Evolutionary conservation across 1,139 yeast genomes (phyloP), one percentile per base, ranked within the genome.

Genomic region (Candida glucosophila): DNA sequence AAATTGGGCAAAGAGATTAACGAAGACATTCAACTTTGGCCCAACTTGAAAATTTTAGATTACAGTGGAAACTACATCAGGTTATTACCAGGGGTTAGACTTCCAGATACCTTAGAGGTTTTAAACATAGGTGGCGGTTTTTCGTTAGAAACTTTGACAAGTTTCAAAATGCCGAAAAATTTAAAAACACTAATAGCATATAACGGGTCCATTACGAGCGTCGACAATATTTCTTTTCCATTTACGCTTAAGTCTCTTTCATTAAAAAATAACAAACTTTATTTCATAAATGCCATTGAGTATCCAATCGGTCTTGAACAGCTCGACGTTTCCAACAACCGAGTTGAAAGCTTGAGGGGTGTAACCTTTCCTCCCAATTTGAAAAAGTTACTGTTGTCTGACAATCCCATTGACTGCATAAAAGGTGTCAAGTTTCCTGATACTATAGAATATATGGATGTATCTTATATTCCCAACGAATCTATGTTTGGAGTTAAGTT

Each of bases 401-500:
- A 47, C 25, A 64, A 64, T 35, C 70, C 71, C 1, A 61, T 64
- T 11, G 71, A 64, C 29, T 56, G 56, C 26, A 48, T 64, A 15
- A 57, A 60, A 33, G 67, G 68, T 6, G 57, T 49, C 10, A 55
- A 50, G 28, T 62, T 64, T 27, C 70, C 70, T 3, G 68, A 60
- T 14, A 33, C 41, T 10, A 37, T 64, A 23, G 44, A 43, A 23
- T 49, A 48, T 31, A 45, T 64, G 33, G 70, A 64, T 31, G 36
- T 60, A 5, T 59, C 68, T 3, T 56, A 59, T 32, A 54, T 63
- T 9, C 70, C 71, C 4, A 64, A 62, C 35, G 71, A 64, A 32
- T 55, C 67, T 5, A 63, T 64, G 71, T 55, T 69, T 0, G 67
- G 70, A 0, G 55, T 64, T 7, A 60, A 59, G 30, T 62, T 64